Evolutionary conservation across 1,284 basidiomycete genomes (phyloP).

Genomic region (Phellopilus nigrolimitatus): DNA sequence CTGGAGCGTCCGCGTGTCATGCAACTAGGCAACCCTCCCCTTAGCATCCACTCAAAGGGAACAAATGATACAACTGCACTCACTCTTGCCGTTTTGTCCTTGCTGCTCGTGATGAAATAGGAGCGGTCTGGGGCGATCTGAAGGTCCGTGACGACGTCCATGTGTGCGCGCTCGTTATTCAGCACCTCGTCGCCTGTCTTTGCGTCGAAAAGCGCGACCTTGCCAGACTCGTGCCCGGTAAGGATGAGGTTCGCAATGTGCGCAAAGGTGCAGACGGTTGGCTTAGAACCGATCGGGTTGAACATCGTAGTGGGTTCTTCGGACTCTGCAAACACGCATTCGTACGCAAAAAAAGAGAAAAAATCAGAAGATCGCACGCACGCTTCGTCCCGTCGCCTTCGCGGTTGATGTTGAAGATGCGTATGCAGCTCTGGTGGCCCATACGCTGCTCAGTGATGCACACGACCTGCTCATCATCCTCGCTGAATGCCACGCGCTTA

Average conservation of each 20-base stretch:
- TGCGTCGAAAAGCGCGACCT: conserved; percentile 85
- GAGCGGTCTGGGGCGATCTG: conserved; percentile 88
- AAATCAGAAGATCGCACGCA: conserved; percentile 34
- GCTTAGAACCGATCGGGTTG: conserved; percentile 89
- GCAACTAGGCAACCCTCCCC: conserved; percentile 52
- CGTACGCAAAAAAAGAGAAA: not conserved
- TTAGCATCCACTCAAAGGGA: not conserved
- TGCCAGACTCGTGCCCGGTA: conserved; percentile 95
- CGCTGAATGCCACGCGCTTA: conserved; percentile 90
- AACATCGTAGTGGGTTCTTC: conserved; percentile 75
- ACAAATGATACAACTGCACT: conserved; percentile 28
- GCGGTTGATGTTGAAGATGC: conserved; percentile 85
- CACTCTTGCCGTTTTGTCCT: conserved; percentile 94
- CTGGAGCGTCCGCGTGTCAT: conserved; percentile 84
- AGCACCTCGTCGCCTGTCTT: conserved; percentile 84
- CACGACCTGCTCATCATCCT: conserved; percentile 81
- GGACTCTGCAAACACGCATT: conserved; percentile 49
- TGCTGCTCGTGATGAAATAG: conserved; percentile 94
- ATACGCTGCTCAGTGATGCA: conserved; percentile 97
- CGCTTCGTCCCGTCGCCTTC: conserved; percentile 75
- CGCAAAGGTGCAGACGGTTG: conserved; percentile 92
- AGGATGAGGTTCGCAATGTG: conserved; percentile 78
- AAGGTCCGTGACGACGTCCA: conserved; percentile 85
- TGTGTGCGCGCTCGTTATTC: conserved; percentile 81
- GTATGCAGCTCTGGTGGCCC: conserved; percentile 83